Evolutionary conservation across 2,329 filamentous ascomycete genomes (phyloP).

Genomic region (Cercospora beticola): DNA sequence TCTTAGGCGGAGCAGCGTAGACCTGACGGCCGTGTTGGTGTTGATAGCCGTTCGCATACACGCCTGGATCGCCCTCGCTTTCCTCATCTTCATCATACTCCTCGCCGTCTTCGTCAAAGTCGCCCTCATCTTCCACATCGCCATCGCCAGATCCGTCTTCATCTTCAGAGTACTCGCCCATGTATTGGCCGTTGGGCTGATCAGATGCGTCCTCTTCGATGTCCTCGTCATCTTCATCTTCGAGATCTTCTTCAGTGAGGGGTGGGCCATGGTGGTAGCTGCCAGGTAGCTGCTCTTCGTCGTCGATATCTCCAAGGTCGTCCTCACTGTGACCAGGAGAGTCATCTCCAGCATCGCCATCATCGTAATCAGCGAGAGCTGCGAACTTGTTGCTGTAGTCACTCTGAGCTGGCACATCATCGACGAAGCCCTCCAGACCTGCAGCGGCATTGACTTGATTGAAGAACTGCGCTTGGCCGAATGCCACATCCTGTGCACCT

Average conservation of each 20-base stretch:
- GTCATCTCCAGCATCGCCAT: slow-evolving; percentile 16
- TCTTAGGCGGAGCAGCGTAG: slow-evolving; percentile 8
- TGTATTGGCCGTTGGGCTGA: slow-evolving; percentile 17
- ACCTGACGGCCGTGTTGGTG: slow-evolving; percentile 11
- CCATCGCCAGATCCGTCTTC: slow-evolving; percentile 12
- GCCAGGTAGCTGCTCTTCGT: slow-evolving; percentile 14
- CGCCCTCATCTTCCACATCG: slow-evolving; percentile 14
- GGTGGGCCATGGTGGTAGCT: slow-evolving; percentile 21
- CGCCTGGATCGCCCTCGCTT: slow-evolving; percentile 9
- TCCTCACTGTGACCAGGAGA: slow-evolving; percentile 20
- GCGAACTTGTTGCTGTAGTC: slow-evolving; percentile 16
- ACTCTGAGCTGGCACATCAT: neutral
- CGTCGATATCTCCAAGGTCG: slow-evolving; percentile 8
- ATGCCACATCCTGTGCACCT: slow-evolving; percentile 4
- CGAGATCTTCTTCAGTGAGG: slow-evolving; percentile 20
- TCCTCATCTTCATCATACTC: slow-evolving; percentile 17
- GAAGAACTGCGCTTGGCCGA: slow-evolving; percentile 16
- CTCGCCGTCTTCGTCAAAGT: slow-evolving; percentile 13
- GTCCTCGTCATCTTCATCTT: slow-evolving; percentile 24
- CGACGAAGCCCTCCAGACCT: neutral
- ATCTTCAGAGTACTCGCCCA: slow-evolving; percentile 6
- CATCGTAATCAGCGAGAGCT: slow-evolving; percentile 13
- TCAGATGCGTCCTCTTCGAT: slow-evolving; percentile 19
- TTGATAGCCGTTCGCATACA: slow-evolving; percentile 16
- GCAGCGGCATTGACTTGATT: slow-evolving; percentile 5